Evolutionary conservation across 129 eudicot species (phyloP), one percentile per base, ranked within the genome.

Genomic region (Dittrichia graveolens): DNA sequence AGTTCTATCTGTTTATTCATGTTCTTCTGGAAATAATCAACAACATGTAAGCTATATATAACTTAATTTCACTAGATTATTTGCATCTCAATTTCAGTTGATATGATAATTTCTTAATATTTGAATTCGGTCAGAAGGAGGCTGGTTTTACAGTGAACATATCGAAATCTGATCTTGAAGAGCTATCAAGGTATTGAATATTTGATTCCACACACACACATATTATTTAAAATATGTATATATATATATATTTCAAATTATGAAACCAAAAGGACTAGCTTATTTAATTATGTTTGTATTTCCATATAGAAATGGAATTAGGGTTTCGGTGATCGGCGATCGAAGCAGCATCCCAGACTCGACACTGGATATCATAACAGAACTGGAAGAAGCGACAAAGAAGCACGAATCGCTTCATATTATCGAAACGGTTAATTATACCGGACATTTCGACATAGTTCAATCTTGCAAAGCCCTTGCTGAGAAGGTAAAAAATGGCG

Each of bases 1-100:
- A 68, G 74, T 68, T 68, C 74, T 68, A 18, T 68, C 74, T 38
- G 35, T 68, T n/a, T 38, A 68, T 52, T 37, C 62, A 16, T 55
- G 10, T 39, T 37, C 71, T 19, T 7, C 12, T 40, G 31, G 3
- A 13, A 42, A 64, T 2, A 6, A 4, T 40, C 4, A 5, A 31
- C 24, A 13, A 31, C 13, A 19, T 10, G 45, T 50, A 50, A 53
- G 48, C 31, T 24, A 24, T 11, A 35, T 24, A 24, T 11, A 35
- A 49, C 6, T 65, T 19, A 7, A 46, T 46, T 31, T 7, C 18
- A 31, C 3, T 7, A 48, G 47, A 31, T 24, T 9, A 45, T 34
- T 48, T 67, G 5, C 31, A 35, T 67, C 47, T 49, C 47, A n/a
- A 41, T 1, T 67, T 5, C 39, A 34, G 12, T 15, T 6, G 3